Evolutionary conservation across 1,284 basidiomycete genomes (phyloP).

Genomic region (Boletus semigastroideus): DNA sequence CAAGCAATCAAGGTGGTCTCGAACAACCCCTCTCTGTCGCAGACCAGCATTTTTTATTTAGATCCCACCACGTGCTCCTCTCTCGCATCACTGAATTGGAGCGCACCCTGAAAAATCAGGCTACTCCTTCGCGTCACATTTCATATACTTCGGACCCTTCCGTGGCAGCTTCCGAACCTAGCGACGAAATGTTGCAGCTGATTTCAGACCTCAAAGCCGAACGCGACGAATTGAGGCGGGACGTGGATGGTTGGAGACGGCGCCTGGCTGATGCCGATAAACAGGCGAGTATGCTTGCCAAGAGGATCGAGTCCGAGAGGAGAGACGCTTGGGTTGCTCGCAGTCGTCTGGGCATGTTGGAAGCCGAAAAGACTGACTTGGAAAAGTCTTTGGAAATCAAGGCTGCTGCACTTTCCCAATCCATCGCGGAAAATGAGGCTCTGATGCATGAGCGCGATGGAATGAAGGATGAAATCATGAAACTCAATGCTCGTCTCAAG

Average conservation of each 20-base stretch:
- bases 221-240: conserved; percentile 74
- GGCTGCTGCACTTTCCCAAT: conserved; percentile 34
- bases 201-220: conserved; percentile 75
- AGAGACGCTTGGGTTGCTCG: conserved; percentile 75
- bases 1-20: conserved; percentile 35
- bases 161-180: conserved; percentile 46
- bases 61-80: conserved; percentile 75
- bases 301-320: conserved; percentile 67
- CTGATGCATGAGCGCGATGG: conserved; percentile 34
- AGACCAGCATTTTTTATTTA: conserved; percentile 81
- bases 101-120: conserved; percentile 55
- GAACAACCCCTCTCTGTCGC: conserved; percentile 55
- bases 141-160: conserved; percentile 54
- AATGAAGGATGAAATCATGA: conserved; percentile 36
- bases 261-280: conserved; percentile 68
- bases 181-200: conserved; percentile 71
- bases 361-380: conserved; percentile 60
- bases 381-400: conserved; percentile 48
- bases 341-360: conserved; percentile 59
- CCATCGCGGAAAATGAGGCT: conserved; percentile 33
- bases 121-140: conserved; percentile 50
- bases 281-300: conserved; percentile 54
- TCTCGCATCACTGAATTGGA: conserved; percentile 78
- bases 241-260: conserved; percentile 73
- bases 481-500: conserved; percentile 34